Conservation (phyloP, 1,139 yeast genomes). For the Saccharomyces uvarum region DNA sequence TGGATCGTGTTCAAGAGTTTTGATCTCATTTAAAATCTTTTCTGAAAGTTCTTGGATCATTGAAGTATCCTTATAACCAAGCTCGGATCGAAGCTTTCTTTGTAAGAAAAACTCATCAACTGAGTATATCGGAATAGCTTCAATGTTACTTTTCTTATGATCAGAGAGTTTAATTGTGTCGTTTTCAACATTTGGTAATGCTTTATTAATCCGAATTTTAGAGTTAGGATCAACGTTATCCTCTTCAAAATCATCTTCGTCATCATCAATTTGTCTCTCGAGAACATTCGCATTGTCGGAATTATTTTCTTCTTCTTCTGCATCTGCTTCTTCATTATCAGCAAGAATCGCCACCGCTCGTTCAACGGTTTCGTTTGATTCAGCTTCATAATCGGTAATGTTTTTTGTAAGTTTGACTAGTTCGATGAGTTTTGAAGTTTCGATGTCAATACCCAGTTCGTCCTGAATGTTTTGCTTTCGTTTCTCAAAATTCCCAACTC, state of each 20-base stretch:
- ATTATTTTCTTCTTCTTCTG: constrained; percentile 27
- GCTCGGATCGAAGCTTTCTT: constrained; percentile 27
- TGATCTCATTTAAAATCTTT: neutral
- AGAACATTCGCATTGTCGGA: constrained; percentile 26
- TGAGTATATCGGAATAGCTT: constrained; percentile 27
- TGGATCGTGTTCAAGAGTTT: constrained; percentile 19
- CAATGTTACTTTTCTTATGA: constrained; percentile 8
- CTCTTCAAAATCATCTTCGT: constrained; percentile 20
- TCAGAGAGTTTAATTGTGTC: constrained; percentile 7
- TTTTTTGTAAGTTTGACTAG: constrained; percentile 44
- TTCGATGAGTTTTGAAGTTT: constrained; percentile 40
- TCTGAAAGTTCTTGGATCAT: neutral
- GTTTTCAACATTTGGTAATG: constrained; percentile 12
- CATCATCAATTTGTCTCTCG: constrained; percentile 24
- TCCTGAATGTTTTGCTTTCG: constrained; percentile 38
- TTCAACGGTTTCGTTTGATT: constrained; percentile 18
- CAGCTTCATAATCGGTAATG: constrained; percentile 43
- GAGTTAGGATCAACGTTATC: constrained; percentile 9
- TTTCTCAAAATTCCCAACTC: constrained; percentile 33
- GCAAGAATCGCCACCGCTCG: constrained; percentile 26
- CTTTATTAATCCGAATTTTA: constrained; percentile 6
- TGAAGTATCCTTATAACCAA: neutral
- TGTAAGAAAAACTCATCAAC: constrained; percentile 51
- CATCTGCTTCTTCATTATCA: constrained; percentile 30
- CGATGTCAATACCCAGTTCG: constrained; percentile 41